Evolutionary conservation across 257 asterid species (phyloP).

Genomic region (Solanum medicagineum): DNA sequence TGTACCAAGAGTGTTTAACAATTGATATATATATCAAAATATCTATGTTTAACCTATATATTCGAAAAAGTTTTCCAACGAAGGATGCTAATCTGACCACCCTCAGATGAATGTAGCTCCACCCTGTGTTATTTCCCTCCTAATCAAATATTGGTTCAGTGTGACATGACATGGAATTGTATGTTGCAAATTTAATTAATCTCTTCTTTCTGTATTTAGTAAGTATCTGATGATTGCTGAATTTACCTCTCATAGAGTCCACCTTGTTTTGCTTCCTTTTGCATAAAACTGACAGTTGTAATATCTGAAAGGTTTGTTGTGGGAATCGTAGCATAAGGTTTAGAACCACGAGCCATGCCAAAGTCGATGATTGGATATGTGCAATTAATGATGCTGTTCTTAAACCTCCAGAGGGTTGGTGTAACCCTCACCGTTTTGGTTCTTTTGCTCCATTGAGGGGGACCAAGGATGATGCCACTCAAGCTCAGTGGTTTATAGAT

Average conservation of each 20-base stretch:
- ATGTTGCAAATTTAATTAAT: not conserved
- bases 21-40: no score
- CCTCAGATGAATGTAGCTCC: no score
- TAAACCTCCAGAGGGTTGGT: conserved; percentile 64
- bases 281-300: not conserved
- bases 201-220: not conserved
- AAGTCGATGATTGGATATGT: conserved; percentile 63
- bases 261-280: not conserved
- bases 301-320: conserved; percentile 49
- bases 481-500: conserved; percentile 92
- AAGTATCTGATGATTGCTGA: not conserved
- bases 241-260: not conserved
- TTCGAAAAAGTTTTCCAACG: no score
- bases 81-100: no score
- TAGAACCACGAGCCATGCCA: conserved; percentile 49
- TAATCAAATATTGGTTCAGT: not conserved
- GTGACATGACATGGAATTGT: not conserved
- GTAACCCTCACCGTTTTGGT: conserved; percentile 68
- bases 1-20: no score
- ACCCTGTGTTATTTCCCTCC: not conserved
- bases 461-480: conserved; percentile 67
- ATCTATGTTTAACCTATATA: no score
- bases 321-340: conserved; percentile 52
- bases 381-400: conserved; percentile 60
- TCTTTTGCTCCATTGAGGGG: conserved; percentile 87